Base-by-base conservation (phyloP, 352 stramenopile genomes). In the Pythium folliculosum region DNA sequence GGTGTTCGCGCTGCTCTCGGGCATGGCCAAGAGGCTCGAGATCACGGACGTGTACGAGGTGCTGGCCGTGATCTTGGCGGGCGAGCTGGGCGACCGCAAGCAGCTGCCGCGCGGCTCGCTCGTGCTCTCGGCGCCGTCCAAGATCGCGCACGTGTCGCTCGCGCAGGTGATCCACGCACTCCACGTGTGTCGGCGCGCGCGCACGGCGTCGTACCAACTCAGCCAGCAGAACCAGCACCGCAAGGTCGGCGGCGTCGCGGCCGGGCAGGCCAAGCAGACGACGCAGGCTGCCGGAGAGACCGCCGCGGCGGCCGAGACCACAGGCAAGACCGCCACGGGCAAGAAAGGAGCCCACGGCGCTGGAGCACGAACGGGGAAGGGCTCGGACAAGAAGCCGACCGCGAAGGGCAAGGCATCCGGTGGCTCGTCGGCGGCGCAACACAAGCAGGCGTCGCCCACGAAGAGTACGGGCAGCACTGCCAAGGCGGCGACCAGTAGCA, bases 41-140 rank as follows among this genome's bases (percentile, higher is more conserved):
- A 71, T 86, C 30, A 67, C 75, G 10, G 76, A 86, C 63, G 62
- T 81, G 50, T 81, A 78, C 62, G 70, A 73, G 21, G 56, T 84
- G n/a, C 54, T 84, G 0, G 37, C 71, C 3, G 61, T 69, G 23
- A 63, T 72, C 8, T 32, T 72, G 0, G 47, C 65, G 1, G 65
- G 55, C 16, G 54, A 59, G 9, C 32, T 56, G 6, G 54, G 38
- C 12, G 53, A 69, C 17, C 52, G 47, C 37, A 61, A 49, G 21
- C 56, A 65, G 27, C 16, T 66, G 49, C 63, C 55, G 14, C 55
- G 56, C 25, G 63, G 47, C 14, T 53, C 52, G n/a, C 62, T 69
- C 13, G 62, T 86, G 43, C 51, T 73, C 3, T 44, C 63, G 5
- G 50, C 61, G 19, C 38, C 43, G 22, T 72, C n/a, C 0, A 47